Evolutionary conservation across 805 yeast genomes (phyloP).

Genomic region (Saccharomycopsis sp.): DNA sequence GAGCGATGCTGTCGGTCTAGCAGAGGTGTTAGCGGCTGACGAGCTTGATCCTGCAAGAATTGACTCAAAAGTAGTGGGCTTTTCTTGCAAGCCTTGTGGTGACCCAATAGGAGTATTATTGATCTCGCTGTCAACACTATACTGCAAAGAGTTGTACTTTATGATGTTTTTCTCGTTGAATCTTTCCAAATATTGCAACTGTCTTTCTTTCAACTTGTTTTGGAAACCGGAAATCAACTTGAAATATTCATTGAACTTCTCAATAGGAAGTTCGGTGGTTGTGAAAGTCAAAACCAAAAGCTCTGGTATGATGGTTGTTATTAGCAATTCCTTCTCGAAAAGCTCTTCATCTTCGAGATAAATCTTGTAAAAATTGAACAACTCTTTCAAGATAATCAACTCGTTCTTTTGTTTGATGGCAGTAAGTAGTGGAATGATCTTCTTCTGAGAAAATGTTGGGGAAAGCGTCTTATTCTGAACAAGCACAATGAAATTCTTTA

Average conservation of each 20-base stretch:
- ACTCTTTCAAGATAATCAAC: constrained; percentile 49
- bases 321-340: constrained; percentile 40
- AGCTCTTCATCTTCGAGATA: constrained; percentile 25
- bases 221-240: constrained; percentile 35
- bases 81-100: constrained; percentile 1
- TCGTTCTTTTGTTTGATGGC: constrained; percentile 66
- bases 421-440: constrained; percentile 68
- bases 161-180: constrained; percentile 24
- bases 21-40: too few relatives aligned
- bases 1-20: too few relatives aligned
- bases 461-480: constrained; percentile 58
- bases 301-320: constrained; percentile 48
- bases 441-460: constrained; percentile 61
- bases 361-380: constrained; percentile 33
- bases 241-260: constrained; percentile 34
- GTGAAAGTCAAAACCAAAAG: constrained; percentile 43
- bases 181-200: constrained; percentile 28
- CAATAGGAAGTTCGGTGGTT: constrained; percentile 31
- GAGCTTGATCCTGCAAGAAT: background rate
- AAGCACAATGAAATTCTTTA: constrained; percentile 49
- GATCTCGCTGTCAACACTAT: background rate
- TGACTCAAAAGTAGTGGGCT: constrained; percentile 10
- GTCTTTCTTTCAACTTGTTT: constrained; percentile 36
- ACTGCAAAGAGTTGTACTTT: constrained; percentile 11
- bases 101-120: constrained; percentile 6